Percentiles rank a stretch among this genome's conserved stretches.
Evolutionary conservation across 257 asterid species (phyloP).

Genomic region (Solanum chiquidenum): DNA sequence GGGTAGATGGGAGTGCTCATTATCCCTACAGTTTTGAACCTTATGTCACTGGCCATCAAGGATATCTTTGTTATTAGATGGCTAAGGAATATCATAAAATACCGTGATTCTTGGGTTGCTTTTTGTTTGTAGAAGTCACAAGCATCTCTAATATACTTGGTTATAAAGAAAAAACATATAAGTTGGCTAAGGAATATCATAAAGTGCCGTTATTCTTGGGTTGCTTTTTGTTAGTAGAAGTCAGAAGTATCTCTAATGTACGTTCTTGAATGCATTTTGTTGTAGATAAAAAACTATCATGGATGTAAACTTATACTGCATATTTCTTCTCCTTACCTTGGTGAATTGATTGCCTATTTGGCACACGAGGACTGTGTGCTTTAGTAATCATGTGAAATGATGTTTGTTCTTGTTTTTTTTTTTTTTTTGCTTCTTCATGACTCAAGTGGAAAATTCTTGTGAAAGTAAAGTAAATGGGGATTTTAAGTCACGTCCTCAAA

Average conservation of each 20-base stretch:
- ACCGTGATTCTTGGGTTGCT: neutral
- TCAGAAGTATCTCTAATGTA: neutral
- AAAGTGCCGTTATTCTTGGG: neutral
- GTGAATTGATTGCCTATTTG: neutral
- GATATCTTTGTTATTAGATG: neutral
- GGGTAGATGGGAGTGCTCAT: neutral
- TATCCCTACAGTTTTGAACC: neutral
- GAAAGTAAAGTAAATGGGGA: neutral
- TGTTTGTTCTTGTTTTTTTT: neutral
- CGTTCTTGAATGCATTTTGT: neutral
- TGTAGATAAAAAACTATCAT: neutral
- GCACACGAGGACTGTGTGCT: neutral
- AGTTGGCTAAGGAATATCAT: neutral
- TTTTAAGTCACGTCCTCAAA: neutral
- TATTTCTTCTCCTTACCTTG: neutral
- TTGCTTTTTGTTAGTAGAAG: neutral
- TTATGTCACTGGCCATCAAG: neutral
- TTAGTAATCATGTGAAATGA: neutral
- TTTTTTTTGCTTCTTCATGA: neutral
- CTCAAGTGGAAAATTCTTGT: neutral
- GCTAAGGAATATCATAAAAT: neutral
- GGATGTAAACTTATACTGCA: neutral
- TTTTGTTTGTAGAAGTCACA: neutral
- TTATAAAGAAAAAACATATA: neutral
- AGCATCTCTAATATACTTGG: neutral